Conservation (phyloP, 352 stramenopile species). For the Achlya hypogyna region DNA sequence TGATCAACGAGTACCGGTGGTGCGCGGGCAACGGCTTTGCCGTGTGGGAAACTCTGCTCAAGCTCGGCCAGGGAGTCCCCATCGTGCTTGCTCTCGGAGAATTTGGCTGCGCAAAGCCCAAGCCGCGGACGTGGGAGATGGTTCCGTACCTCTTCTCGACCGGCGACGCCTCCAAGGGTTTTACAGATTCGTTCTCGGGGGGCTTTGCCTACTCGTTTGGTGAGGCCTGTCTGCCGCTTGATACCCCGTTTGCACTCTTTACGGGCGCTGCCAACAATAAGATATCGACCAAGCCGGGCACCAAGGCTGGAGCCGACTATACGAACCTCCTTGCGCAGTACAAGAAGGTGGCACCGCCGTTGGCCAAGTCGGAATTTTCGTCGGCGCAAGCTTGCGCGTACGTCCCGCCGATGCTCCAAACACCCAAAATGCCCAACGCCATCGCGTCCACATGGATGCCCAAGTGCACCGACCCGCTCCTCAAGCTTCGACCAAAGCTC, state of each 20-base stretch:
- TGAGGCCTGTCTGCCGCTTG: slow-evolving; percentile 56
- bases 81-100: slow-evolving; percentile 74
- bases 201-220: slow-evolving; percentile 78
- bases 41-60: slow-evolving; percentile 60
- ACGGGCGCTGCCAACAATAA: slow-evolving; percentile 20
- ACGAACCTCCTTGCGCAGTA: slow-evolving; percentile 63
- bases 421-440: slow-evolving; percentile 28
- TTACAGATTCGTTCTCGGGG: slow-evolving; percentile 68
- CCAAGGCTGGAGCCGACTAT: slow-evolving; percentile 50
- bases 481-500: slow-evolving; percentile 40
- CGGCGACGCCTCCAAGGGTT: slow-evolving; percentile 45
- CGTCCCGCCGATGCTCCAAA: slow-evolving; percentile 31
- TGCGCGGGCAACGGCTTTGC: slow-evolving; percentile 54
- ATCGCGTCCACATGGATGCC: slow-evolving; percentile 47
- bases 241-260: slow-evolving; percentile 72
- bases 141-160: slow-evolving; percentile 64
- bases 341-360: slow-evolving; percentile 32
- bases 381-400: slow-evolving; percentile 46
- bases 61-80: slow-evolving; percentile 60
- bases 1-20: slow-evolving; percentile 86
- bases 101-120: slow-evolving; percentile 45
- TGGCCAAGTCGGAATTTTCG: slow-evolving; percentile 34
- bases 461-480: slow-evolving; percentile 28
- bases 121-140: slow-evolving; percentile 59
- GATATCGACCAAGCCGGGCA: slow-evolving; percentile 45